Evolutionary conservation across 2,329 filamentous ascomycete genomes (phyloP).

Genomic region (Verruconis gallopava): DNA sequence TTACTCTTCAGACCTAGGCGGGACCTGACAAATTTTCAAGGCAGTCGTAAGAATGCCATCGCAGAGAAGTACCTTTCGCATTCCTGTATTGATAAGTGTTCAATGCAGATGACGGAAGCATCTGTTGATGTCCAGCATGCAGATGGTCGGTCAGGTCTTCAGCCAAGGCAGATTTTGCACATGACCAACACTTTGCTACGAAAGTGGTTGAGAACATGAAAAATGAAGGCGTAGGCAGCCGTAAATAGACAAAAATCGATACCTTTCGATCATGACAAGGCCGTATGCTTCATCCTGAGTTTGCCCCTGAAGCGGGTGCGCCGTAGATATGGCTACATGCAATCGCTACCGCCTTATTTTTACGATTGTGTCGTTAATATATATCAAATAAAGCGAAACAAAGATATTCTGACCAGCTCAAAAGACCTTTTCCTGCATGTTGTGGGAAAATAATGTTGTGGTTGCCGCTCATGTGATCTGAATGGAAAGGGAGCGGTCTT

Average conservation of each 20-base stretch:
- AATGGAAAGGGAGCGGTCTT: not conserved
- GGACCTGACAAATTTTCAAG: no score
- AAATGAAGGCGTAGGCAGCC: not conserved
- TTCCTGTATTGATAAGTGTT: no score
- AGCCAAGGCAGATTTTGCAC: not conserved
- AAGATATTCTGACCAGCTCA: no score
- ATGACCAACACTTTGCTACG: not conserved
- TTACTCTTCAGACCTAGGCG: conserved; percentile 27
- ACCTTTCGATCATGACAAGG: not conserved
- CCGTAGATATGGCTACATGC: not conserved
- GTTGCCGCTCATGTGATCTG: not conserved
- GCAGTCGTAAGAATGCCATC: no score
- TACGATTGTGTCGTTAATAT: no score
- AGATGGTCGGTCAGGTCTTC: no score
- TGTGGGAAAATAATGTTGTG: not conserved
- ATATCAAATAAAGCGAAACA: no score
- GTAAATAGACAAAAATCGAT: conserved; percentile 1
- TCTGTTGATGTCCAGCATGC: no score
- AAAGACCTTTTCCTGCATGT: not conserved
- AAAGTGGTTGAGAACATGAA: not conserved
- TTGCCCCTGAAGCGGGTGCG: not conserved
- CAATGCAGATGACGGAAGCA: no score
- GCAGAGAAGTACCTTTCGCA: no score
- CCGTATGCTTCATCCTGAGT: not conserved
- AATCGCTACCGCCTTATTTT: not conserved